These are phyloP conservation scores for Kalanchoe fedtschenkoi DNA, from an alignment of 164 flowering plant genomes.

Conservation along the genomic window DNA sequence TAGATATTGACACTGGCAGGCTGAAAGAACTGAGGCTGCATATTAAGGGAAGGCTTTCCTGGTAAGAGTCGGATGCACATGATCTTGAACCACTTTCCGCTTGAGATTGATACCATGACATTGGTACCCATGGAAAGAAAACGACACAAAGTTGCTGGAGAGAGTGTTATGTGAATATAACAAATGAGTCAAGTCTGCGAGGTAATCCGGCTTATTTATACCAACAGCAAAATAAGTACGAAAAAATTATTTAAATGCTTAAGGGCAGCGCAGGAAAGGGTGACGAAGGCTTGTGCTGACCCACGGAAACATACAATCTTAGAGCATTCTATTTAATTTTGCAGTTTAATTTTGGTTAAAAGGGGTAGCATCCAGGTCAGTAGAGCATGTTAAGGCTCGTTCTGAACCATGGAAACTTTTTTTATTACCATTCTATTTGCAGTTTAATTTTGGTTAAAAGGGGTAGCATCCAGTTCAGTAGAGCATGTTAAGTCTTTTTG, in stretches of 20 bases:
- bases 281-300: not conserved
- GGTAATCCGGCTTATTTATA: not conserved
- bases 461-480: not conserved
- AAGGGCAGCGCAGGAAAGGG: not conserved
- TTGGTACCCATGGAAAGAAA: slow-evolving; percentile 8
- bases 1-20: no score
- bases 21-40: no score
- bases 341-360: no score
- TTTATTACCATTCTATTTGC: not conserved
- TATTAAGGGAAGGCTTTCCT: no score
- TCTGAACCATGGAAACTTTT: not conserved
- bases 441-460: not conserved
- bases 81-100: slow-evolving; percentile 8
- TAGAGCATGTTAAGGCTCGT: no score
- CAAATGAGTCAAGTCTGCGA: not conserved
- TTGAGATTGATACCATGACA: slow-evolving; percentile 9
- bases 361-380: no score
- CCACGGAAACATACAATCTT: not conserved
- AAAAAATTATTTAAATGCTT: no score
- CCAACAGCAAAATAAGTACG: not conserved
- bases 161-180: not conserved
- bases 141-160: not conserved
- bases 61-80: no score
- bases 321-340: no score
- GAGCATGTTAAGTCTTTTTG: not conserved